Percentiles rank a stretch among this genome's conserved stretches.
Evolutionary conservation across 2,329 filamentous ascomycete genomes (phyloP).

Genomic region (Ascochyta pisi): DNA sequence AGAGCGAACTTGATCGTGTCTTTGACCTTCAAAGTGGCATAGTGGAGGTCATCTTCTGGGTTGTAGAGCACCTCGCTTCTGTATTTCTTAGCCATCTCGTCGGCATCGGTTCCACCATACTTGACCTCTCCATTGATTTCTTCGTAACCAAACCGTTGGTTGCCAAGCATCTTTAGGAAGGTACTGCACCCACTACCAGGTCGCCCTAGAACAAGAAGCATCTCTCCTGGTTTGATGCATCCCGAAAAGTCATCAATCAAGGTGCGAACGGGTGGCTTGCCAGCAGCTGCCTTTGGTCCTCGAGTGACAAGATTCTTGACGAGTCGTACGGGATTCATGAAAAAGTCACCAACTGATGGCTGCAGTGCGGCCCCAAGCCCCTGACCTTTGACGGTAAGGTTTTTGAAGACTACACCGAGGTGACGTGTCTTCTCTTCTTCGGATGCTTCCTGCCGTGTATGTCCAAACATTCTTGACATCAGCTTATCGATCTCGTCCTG

Average conservation of each 20-base stretch:
- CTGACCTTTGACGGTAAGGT: conserved; percentile 68
- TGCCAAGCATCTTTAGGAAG: conserved; percentile 72
- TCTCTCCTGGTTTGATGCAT: conserved; percentile 75
- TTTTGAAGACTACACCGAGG: conserved; percentile 70
- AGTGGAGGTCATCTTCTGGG: conserved; percentile 78
- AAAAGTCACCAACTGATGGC: conserved; percentile 66
- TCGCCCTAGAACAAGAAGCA: conserved; percentile 72
- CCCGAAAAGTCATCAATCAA: conserved; percentile 71
- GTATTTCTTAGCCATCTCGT: conserved; percentile 63
- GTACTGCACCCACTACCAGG: conserved; percentile 76
- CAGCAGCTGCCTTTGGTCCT: conserved; percentile 48
- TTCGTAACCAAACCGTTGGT: conserved; percentile 66
- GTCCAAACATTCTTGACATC: conserved; percentile 75
- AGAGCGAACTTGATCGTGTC: conserved; percentile 77
- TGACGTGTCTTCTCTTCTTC: conserved; percentile 75
- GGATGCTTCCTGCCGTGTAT: conserved; percentile 67
- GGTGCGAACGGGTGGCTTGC: conserved; percentile 66
- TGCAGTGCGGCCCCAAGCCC: conserved; percentile 69
- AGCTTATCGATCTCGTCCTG: conserved; percentile 65
- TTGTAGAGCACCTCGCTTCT: conserved; percentile 75
- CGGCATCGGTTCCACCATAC: conserved; percentile 63
- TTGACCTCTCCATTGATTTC: conserved; percentile 62
- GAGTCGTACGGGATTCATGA: conserved; percentile 63
- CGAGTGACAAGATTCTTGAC: conserved; percentile 59
- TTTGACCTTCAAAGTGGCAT: conserved; percentile 77